Percentiles rank a stretch among this genome's conserved stretches.
These are phyloP conservation scores for Mortierella sp. DNA, from an alignment of 371 early-diverging fungal genomes.

Conservation along the genomic window DNA sequence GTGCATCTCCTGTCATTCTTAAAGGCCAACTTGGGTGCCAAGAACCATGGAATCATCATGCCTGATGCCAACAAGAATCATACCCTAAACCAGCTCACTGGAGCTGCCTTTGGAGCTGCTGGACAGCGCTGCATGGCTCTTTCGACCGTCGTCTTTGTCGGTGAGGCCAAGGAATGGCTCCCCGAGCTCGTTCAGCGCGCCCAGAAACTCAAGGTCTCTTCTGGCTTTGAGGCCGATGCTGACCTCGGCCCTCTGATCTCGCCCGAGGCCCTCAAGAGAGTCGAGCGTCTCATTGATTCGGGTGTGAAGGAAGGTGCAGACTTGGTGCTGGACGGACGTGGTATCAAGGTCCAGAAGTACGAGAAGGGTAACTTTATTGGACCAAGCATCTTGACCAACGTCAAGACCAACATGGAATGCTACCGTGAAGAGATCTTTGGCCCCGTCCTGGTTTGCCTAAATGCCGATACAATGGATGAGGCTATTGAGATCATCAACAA, in stretches of 20 bases:
- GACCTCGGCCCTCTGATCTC: conserved; percentile 96
- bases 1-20: background rate
- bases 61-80: conserved; percentile 94
- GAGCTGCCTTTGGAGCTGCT: conserved; percentile 98
- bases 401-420: conserved; percentile 88
- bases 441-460: conserved; percentile 90
- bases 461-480: conserved; percentile 90
- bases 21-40: conserved; percentile 93
- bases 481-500: conserved; percentile 92
- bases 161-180: conserved; percentile 87
- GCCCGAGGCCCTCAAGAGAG: conserved; percentile 83
- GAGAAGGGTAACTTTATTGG: conserved; percentile 96
- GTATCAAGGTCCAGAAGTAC: conserved; percentile 72
- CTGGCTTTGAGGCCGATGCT: conserved; percentile 88
- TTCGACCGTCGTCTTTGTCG: conserved; percentile 93
- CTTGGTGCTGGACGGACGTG: conserved; percentile 91
- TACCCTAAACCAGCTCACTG: conserved; percentile 90
- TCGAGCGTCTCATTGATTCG: conserved; percentile 84
- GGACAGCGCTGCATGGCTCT: conserved; percentile 97
- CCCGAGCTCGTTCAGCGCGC: conserved; percentile 93
- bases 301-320: conserved; percentile 92
- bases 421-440: conserved; percentile 98
- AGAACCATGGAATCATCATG: conserved; percentile 97
- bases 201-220: conserved; percentile 83
- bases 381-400: conserved; percentile 89